phyloP scores from a whole-genome alignment of 345 rosid species.

The Heritiera fomes region DNA sequence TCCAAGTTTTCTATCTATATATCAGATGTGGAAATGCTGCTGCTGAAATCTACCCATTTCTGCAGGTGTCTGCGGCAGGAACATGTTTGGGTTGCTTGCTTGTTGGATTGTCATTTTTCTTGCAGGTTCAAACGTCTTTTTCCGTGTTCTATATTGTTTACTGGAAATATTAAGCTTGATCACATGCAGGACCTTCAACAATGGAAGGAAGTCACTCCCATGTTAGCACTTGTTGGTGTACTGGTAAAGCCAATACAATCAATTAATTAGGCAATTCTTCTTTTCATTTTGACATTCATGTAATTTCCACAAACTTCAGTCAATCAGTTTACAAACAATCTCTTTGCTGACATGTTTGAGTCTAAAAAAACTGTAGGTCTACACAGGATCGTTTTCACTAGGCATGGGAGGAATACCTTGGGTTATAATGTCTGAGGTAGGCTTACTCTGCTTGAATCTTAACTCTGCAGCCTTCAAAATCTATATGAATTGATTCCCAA shows the following conservation, averaged over 20 bases:
- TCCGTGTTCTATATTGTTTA: neutral
- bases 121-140: conserved; percentile 39
- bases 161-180: neutral
- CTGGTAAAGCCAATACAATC: conserved; percentile 38
- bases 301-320: neutral
- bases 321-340: no score
- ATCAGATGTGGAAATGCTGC: neutral
- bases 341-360: no score
- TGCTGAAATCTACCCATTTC: conserved; percentile 18
- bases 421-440: conserved; percentile 86
- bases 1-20: neutral
- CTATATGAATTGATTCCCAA: neutral
- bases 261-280: neutral
- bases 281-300: neutral
- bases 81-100: conserved; percentile 78
- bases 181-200: conserved; percentile 45
- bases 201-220: conserved; percentile 44
- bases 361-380: conserved; percentile 30
- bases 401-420: conserved; percentile 84
- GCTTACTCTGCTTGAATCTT: no score
- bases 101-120: conserved; percentile 51
- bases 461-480: neutral
- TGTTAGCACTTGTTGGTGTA: conserved; percentile 53
- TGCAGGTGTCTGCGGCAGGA: conserved; percentile 83
- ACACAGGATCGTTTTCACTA: conserved; percentile 47